Percentiles rank a stretch among this genome's conserved stretches.
Evolutionary conservation across 768 basidiomycete species (phyloP).

Genomic region (Trametes villosa): DNA sequence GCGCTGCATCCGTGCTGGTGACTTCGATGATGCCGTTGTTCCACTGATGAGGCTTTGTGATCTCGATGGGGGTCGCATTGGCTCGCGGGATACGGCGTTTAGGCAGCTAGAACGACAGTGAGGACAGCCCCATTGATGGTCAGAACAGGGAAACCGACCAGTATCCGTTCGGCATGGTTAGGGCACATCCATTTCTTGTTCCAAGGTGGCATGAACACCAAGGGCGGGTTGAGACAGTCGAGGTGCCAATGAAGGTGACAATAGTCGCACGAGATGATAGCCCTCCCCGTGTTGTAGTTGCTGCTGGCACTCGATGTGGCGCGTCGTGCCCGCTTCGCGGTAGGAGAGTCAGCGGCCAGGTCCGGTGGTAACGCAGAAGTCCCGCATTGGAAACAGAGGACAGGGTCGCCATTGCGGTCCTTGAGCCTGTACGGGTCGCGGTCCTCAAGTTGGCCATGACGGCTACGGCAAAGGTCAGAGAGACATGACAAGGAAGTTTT

Average conservation of each 20-base stretch:
- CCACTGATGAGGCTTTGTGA: slow-evolving; percentile 67
- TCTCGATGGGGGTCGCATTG: slow-evolving; percentile 67
- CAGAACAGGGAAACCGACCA: slow-evolving; percentile 57
- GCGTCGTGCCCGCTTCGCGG: slow-evolving; percentile 58
- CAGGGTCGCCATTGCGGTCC: slow-evolving; percentile 79
- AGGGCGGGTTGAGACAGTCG: slow-evolving; percentile 92
- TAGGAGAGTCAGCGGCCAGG: slow-evolving; percentile 54
- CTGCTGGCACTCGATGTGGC: slow-evolving; percentile 42
- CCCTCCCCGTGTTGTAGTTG: slow-evolving; percentile 62
- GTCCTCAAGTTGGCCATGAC: slow-evolving; percentile 88
- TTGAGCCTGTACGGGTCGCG: slow-evolving; percentile 86
- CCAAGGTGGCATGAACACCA: slow-evolving; percentile 81
- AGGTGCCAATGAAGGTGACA: slow-evolving; percentile 96
- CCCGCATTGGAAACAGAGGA: slow-evolving; percentile 92
- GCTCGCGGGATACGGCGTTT: slow-evolving; percentile 83
- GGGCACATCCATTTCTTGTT: slow-evolving; percentile 99
- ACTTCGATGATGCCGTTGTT: slow-evolving; percentile 96
- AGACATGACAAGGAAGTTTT: slow-evolving; percentile 10
- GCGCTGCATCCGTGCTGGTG: slow-evolving; percentile 64
- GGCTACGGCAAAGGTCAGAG: slow-evolving; percentile 47
- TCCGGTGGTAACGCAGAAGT: slow-evolving; percentile 71
- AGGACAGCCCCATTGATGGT: slow-evolving; percentile 15
- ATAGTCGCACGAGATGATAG: slow-evolving; percentile 93
- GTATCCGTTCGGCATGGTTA: slow-evolving; percentile 86
- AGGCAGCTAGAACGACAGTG: slow-evolving; percentile 56